Evolutionary conservation across 805 yeast genomes (phyloP), one percentile per base, ranked within the genome.

Genomic region (Saccharomyces paradoxus): DNA sequence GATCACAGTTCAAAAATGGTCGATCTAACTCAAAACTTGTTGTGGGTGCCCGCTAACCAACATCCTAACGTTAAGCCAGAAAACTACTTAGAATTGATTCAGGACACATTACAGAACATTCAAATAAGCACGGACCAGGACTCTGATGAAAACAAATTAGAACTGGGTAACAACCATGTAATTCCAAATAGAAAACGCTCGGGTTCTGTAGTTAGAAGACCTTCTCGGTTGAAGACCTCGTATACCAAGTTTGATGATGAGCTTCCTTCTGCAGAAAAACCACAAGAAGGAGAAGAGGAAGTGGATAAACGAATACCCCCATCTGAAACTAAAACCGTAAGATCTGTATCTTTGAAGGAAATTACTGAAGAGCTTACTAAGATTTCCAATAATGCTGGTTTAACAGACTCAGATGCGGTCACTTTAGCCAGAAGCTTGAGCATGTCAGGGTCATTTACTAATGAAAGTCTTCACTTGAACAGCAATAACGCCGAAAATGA

Each of bases 61-160:
- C 99, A 94, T 68, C 98, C 98, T 1, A 92, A 87, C 63, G 80
- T 92, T n/a, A 91, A 95, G 27, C 98, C 98, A 1, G 95, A 88
- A 63, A 89, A 87, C 62, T 86, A 83, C 71, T 75, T 83, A 59
- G 79, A 78, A 59, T 86, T 86, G 64, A 83, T 87, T 48, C 84
- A 84, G 52, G 70, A 68, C 51, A 64, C 71, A 21, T 51, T 70
- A 66, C 58, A 73, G 69, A 48, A 63, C 69, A 62, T 66, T 30
- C 55, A 58, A 30, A 52, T 22, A 21, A 26, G 17, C 10, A 14
- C 31, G 44, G 55, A 56, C 8, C 61, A 61, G 48, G 70, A 64
- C 27, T 58, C 62, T 58, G 59, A 56, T 13, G 56, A 61, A 51
- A 59, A 56, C 37, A 51, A 53, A 21, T 51, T 49, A 4, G 46